Conservation (phyloP, 164 flowering plant genomes). For the Stephania cephalantha region DNA sequence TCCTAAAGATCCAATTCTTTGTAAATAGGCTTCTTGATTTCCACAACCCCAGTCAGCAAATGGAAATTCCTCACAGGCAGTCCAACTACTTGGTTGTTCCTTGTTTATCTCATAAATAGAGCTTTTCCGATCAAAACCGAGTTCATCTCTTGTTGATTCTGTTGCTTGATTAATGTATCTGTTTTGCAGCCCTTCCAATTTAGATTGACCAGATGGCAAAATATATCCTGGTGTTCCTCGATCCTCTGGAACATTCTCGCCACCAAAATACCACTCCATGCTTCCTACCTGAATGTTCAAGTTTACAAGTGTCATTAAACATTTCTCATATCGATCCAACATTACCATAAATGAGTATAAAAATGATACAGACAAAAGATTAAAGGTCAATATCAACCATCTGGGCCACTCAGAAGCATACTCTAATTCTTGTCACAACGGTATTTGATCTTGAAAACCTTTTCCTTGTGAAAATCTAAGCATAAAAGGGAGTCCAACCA, state of each 20-base stretch:
- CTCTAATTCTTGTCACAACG: not conserved
- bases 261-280: constrained; percentile 36
- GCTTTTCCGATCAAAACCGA: constrained; percentile 12
- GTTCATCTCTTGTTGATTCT: constrained; percentile 9
- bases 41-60: not conserved
- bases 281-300: constrained; percentile 1
- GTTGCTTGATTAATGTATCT: constrained; percentile 8
- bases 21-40: constrained; percentile 2
- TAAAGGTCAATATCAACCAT: not conserved
- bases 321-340: not conserved
- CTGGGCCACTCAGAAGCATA: not conserved
- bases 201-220: constrained; percentile 24
- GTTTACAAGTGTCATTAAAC: not conserved
- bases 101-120: constrained; percentile 15
- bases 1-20: not conserved
- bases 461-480: not conserved
- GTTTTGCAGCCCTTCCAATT: constrained; percentile 14
- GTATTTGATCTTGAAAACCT: not conserved
- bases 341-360: not conserved
- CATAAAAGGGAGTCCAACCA: not conserved
- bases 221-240: constrained; percentile 20
- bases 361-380: not conserved
- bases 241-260: constrained; percentile 20
- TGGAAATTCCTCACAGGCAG: constrained; percentile 9
- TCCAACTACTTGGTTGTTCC: constrained; percentile 6